Base-by-base conservation (phyloP, 495 filamentous ascomycete species). In the Bacidia gigantensis region DNA sequence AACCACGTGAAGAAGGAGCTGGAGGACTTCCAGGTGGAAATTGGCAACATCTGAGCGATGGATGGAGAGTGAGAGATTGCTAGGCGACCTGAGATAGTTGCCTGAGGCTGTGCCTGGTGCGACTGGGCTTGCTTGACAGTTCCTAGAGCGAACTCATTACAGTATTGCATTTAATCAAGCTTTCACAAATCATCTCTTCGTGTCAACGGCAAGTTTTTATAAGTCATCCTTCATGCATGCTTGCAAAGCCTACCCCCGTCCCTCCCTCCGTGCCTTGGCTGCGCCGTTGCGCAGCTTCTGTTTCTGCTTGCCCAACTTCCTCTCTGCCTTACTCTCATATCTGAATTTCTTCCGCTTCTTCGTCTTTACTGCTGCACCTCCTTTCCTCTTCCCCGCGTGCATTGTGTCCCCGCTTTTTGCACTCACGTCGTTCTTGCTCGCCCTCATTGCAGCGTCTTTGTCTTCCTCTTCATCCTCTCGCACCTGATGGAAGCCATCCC, bases 1-100 rank as follows among this genome's bases (percentile, higher is more conserved):
- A 68, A 71, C 54, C 64, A 68, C n/a, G 73, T 88, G 54, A 80
- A 95, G 78, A 89, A 89, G 76, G 90, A 97, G 64, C 73, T 97
- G 50, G 84, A 93, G 56, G 82, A 90, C 51, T 84, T 97, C 69
- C 82, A 86, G 68, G 64, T 69, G 55, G 88, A 95, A 67, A 86
- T 98, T 66, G 84, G 82, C 75, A 89, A 86, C 68, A 87, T 97
- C 67, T 97, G n/a, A n/a, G n/a, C n/a, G n/a, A n/a, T n/a, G n/a
- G n/a, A n/a, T n/a, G n/a, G n/a, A n/a, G n/a, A n/a, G n/a, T n/a
- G n/a, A n/a, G n/a, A n/a, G n/a, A n/a, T n/a, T n/a, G n/a, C n/a
- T n/a, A n/a, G n/a, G n/a, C n/a, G n/a, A n/a, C n/a, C n/a, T n/a
- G n/a, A n/a, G n/a, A n/a, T n/a, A n/a, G n/a, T n/a, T n/a, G n/a